Base-by-base conservation (phyloP, 495 filamentous ascomycete genomes). In the Xylaria telfairii region DNA sequence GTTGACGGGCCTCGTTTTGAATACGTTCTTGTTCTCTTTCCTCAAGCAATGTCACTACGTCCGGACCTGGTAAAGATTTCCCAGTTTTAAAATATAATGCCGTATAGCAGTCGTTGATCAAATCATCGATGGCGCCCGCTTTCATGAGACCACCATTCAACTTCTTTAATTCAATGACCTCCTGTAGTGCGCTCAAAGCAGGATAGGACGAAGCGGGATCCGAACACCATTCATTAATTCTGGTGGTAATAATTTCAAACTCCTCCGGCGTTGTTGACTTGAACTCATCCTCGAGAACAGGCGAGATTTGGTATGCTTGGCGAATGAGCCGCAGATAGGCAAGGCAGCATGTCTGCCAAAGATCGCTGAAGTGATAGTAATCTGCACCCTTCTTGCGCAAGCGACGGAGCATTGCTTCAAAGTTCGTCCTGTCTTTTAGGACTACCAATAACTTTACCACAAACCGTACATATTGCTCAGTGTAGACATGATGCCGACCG, bases 401-500 rank as follows among this genome's bases (percentile, higher is more conserved):
- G 19, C 94, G 88, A 49, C 92, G 92, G 1, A 94, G 87, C 5
- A 99, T 81, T 47, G 88, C 87, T 75, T 98, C 96, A 57, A 99
- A 85, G 74, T 88, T 96, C 13, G 85, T 74, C 24, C 91, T 88
- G 74, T 99, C 96, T 64, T 92, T 89, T 42, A 94, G 83, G 61
- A 92, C 85, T 62, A 89, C 88, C 19, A 98, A 86, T 13, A 99
- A 83, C 47, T 83, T 80, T 41, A 91, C 86, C 77, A 97, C 92
- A 72, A 94, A 95, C 46, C 89, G 87, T 6, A 94, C 92, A 78
- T 99, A 99, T 67, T 92, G 91, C 59, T 91, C 90, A 19, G 93
- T 98, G 81, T 97, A 99, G 44, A 98, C 93, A 75, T 96, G 96
- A 76, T 98, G 96, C 51, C 96, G 86, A 0, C 96, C 96, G 6